These are phyloP conservation scores for Sonneratia caseolaris DNA, from an alignment of 345 rosid species.

Conservation along the genomic window DNA sequence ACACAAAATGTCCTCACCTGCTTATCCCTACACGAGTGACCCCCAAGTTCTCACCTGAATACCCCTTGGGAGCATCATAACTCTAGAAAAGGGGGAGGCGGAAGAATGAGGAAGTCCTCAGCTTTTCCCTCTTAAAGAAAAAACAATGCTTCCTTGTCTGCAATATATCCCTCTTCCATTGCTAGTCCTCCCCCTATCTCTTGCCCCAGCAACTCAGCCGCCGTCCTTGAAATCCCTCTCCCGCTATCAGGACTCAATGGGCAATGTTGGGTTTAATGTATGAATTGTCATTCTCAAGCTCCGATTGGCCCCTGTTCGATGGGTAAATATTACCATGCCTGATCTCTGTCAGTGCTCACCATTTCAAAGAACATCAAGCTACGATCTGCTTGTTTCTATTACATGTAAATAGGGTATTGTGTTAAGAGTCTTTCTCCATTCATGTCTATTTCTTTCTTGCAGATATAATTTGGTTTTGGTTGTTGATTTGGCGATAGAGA, in stretches of 20 bases:
- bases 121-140: neutral
- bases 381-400: neutral
- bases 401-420: neutral
- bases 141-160: conserved; percentile 17
- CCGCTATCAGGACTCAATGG: neutral
- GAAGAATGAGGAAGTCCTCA: neutral
- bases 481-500: neutral
- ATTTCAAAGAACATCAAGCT: neutral
- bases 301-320: neutral
- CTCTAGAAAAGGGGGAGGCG: neutral
- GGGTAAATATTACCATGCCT: neutral
- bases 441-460: neutral
- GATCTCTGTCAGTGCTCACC: neutral
- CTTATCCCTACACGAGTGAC: neutral
- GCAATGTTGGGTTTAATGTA: neutral
- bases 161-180: conserved; percentile 17
- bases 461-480: neutral
- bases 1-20: conserved; percentile 14
- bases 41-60: conserved; percentile 2
- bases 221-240: neutral
- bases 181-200: neutral
- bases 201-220: neutral
- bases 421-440: neutral
- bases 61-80: conserved; percentile 17
- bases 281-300: conserved; percentile 3